Evolutionary conservation across 495 filamentous ascomycete genomes (phyloP).

Genomic region (Annulohypoxylon nitens): DNA sequence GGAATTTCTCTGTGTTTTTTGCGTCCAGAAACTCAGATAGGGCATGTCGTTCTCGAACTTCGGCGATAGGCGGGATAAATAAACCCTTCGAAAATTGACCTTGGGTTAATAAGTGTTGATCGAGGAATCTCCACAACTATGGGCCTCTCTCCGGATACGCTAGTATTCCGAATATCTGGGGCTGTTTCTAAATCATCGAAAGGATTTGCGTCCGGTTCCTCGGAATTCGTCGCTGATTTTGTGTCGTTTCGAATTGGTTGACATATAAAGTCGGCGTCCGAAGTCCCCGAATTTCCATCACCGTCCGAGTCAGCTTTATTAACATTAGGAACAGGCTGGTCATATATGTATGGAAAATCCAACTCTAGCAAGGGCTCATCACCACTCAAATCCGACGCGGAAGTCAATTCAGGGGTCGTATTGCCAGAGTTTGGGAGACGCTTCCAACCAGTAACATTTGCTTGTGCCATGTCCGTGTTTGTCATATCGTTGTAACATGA

Average conservation of each 20-base stretch:
- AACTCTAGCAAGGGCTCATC: conserved; percentile 4
- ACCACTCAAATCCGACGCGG: not conserved
- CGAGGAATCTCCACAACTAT: conserved; percentile 45
- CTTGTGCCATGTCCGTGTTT: conserved; percentile 14
- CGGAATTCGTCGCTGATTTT: not conserved
- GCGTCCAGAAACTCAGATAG: conserved; percentile 44
- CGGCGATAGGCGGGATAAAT: conserved; percentile 37
- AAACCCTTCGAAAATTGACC: conserved; percentile 42
- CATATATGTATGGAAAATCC: not conserved
- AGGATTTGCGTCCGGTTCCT: conserved; percentile 7
- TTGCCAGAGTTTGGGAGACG: not conserved
- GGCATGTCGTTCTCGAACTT: conserved; percentile 47
- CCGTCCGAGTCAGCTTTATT: not conserved
- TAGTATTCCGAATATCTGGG: conserved; percentile 21
- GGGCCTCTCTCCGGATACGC: conserved; percentile 14
- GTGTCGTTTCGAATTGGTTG: not conserved
- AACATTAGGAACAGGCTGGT: conserved; percentile 9
- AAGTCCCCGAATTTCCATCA: not conserved
- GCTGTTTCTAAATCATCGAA: conserved; percentile 19
- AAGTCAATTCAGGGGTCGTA: not conserved
- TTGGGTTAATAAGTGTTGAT: conserved; percentile 47
- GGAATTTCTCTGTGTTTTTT: no score
- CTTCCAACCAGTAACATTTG: not conserved
- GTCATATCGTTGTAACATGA: not conserved
- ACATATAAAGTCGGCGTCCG: not conserved